phyloP scores from a whole-genome alignment of 768 basidiomycete genomes.

The Boletus fagicola region DNA sequence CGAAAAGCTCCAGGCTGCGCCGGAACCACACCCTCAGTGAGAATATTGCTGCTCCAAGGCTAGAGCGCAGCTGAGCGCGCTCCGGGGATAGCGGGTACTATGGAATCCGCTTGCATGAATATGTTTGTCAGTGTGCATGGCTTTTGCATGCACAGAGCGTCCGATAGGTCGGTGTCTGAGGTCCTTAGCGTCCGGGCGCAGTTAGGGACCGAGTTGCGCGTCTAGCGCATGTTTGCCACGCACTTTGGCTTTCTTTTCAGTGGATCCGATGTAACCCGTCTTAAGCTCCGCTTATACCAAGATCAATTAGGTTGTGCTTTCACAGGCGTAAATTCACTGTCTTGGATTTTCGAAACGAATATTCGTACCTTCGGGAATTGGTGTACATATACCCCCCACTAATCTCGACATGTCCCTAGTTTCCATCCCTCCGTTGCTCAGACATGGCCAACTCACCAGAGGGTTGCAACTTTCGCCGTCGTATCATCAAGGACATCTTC shows the following conservation, averaged over 20 bases:
- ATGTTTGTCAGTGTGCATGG: not conserved
- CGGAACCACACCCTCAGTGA: not conserved
- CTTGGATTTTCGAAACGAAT: slow-evolving; percentile 10
- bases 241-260: not conserved
- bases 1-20: not conserved
- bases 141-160: too few relatives aligned
- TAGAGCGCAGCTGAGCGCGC: not conserved
- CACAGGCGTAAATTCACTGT: slow-evolving; percentile 11
- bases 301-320: slow-evolving; percentile 11
- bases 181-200: not conserved
- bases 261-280: not conserved
- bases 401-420: slow-evolving; percentile 7
- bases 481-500: slow-evolving; percentile 48
- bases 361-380: not conserved
- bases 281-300: slow-evolving; percentile 15
- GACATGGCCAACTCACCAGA: slow-evolving; percentile 4
- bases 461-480: slow-evolving; percentile 41
- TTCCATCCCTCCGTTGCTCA: not conserved
- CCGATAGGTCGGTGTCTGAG: slow-evolving; percentile 1
- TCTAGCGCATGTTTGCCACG: not conserved
- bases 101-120: not conserved
- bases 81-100: not conserved
- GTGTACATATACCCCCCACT: slow-evolving; percentile 11
- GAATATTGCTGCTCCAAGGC: not conserved
- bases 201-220: not conserved